Evolutionary conservation across 2,329 filamentous ascomycete species (phyloP).

Genomic region (Arachnomyces sp.): DNA sequence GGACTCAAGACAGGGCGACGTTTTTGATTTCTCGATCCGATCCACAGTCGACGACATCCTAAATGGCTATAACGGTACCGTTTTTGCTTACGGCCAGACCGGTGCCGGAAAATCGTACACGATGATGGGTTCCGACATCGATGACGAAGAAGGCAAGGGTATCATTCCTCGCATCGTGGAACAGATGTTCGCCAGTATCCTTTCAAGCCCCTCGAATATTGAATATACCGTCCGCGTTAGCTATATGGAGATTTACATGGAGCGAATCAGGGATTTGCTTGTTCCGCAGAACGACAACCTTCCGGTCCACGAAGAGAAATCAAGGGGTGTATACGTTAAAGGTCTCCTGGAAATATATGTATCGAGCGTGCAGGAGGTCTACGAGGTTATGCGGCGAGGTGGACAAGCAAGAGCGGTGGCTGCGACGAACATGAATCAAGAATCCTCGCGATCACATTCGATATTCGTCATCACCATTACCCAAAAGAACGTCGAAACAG

Average conservation of each 20-base stretch:
- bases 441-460: conserved; percentile 95
- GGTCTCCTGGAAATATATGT: conserved; percentile 92
- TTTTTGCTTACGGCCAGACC: conserved; percentile 97
- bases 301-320: conserved; percentile 97
- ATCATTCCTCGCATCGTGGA: conserved; percentile 96
- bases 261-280: conserved; percentile 88
- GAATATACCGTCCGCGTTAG: conserved; percentile 98
- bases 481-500: conserved; percentile 95
- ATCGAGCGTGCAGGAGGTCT: conserved; percentile 89
- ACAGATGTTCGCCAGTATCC: conserved; percentile 93
- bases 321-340: conserved; percentile 91
- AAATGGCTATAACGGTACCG: conserved; percentile 97
- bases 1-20: conserved; percentile 79
- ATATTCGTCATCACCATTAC: conserved; percentile 96
- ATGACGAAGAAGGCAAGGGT: conserved; percentile 78
- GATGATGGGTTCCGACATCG: conserved; percentile 96
- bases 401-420: conserved; percentile 84
- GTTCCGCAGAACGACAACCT: conserved; percentile 92
- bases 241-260: conserved; percentile 99
- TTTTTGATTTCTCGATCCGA: conserved; percentile 97
- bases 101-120: conserved; percentile 98
- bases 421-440: conserved; percentile 98
- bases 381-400: conserved; percentile 91
- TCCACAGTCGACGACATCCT: conserved; percentile 95
- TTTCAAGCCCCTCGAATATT: conserved; percentile 84